Percentiles rank a stretch among this genome's conserved stretches.
These are phyloP conservation scores for Botrytis medusae DNA, from an alignment of 2,329 filamentous ascomycete genomes.

Conservation along the genomic window DNA sequence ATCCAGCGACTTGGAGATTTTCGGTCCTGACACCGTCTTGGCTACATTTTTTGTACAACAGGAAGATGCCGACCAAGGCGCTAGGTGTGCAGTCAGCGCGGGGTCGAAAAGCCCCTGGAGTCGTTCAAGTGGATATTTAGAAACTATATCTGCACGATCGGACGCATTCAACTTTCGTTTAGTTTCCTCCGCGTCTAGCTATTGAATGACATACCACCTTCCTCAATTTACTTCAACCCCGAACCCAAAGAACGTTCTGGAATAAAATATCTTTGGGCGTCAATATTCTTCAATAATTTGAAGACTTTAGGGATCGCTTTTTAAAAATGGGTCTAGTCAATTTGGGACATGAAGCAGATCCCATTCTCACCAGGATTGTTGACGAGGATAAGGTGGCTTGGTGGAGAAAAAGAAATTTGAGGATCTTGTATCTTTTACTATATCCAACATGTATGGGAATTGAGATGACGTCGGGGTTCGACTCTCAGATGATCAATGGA, in stretches of 20 bases:
- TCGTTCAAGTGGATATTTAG: background rate
- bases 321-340: conserved; percentile 4
- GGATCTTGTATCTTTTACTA: conserved; percentile 43
- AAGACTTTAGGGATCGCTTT: background rate
- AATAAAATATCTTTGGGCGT: background rate
- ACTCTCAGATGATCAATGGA: conserved; percentile 51
- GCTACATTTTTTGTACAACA: background rate
- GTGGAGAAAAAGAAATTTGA: conserved; percentile 44
- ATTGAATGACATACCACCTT: conserved; percentile 12
- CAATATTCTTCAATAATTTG: background rate
- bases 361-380: conserved; percentile 44
- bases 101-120: background rate
- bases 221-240: conserved; percentile 6
- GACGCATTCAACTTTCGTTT: conserved; percentile 18
- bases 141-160: conserved; percentile 15
- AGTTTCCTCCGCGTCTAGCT: conserved; percentile 12
- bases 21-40: conserved; percentile 5
- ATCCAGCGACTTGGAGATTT: conserved; percentile 6
- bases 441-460: conserved; percentile 54
- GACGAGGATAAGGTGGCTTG: conserved; percentile 43
- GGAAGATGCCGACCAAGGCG: background rate
- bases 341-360: conserved; percentile 35
- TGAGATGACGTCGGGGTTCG: conserved; percentile 55
- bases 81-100: conserved; percentile 6
- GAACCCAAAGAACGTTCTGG: background rate